A percentile compares a stretch with the other conserved stretches of the same genome.
Conservation (phyloP, 768 basidiomycete species). For the Russula abietina region DNA sequence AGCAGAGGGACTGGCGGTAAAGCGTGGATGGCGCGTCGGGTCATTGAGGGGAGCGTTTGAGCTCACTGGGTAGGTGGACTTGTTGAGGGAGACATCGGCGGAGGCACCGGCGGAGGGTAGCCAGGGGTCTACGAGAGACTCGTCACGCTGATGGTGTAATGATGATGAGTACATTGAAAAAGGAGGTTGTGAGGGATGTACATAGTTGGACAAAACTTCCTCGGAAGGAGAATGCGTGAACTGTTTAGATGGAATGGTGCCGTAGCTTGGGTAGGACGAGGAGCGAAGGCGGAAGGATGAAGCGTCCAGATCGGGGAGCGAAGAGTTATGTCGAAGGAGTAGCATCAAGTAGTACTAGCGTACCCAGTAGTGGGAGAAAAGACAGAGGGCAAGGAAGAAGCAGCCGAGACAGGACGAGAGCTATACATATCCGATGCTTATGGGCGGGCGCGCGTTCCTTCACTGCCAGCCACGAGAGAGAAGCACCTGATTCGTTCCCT, state of each 20-base stretch:
- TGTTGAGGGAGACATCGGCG: constrained; percentile 14
- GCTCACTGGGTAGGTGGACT: background rate
- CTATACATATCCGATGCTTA: constrained; percentile 22
- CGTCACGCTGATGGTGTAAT: constrained; percentile 20
- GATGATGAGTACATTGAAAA: constrained; percentile 19
- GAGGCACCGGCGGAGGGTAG: constrained; percentile 4
- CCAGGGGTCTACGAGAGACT: constrained; percentile 17
- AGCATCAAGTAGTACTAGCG: constrained; percentile 18
- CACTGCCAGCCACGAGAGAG: constrained; percentile 23
- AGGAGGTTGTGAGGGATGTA: constrained; percentile 20
- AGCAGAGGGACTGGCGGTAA: constrained; percentile 11
- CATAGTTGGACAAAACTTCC: constrained; percentile 20
- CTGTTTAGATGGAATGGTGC: constrained; percentile 23
- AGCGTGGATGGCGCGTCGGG: constrained; percentile 18
- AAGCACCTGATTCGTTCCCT: constrained; percentile 26
- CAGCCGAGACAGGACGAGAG: constrained; percentile 22
- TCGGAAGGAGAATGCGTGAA: constrained; percentile 18
- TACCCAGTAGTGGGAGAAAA: constrained; percentile 22
- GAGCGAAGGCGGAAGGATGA: constrained; percentile 18
- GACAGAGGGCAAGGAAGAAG: constrained; percentile 25
- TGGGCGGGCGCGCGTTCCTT: constrained; percentile 8
- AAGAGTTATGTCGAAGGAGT: constrained; percentile 21
- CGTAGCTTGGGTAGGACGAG: constrained; percentile 22
- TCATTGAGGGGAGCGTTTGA: background rate
- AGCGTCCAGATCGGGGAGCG: constrained; percentile 23